Conservation (phyloP, 345 rosid species). For the Eucalyptus microcorys region DNA sequence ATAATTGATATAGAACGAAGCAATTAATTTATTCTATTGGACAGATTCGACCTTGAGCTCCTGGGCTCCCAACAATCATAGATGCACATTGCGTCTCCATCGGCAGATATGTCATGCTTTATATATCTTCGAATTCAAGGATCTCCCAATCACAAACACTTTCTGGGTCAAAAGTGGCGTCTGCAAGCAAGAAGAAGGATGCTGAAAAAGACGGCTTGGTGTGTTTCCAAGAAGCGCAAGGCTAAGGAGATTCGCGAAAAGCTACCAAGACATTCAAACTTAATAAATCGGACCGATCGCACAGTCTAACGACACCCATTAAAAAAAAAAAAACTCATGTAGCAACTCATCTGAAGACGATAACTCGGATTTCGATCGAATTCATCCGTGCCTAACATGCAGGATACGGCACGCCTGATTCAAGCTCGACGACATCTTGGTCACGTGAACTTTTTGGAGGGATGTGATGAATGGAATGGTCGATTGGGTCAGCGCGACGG, state of each 20-base stretch:
- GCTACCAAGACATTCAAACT: neutral
- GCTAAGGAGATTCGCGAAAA: no score
- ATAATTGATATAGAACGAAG: no score
- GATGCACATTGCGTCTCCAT: neutral
- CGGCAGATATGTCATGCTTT: neutral
- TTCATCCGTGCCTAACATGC: accelerated
- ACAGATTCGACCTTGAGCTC: neutral
- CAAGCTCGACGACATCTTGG: neutral
- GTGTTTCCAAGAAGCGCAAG: neutral
- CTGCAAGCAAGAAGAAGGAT: neutral
- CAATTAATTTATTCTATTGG: neutral
- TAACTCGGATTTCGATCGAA: neutral
- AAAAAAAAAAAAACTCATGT: neutral
- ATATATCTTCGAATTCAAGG: neutral
- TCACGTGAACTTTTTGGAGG: neutral
- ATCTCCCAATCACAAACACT: neutral
- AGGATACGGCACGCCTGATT: neutral
- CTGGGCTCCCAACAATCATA: neutral
- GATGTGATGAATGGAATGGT: neutral
- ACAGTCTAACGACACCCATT: accelerated
- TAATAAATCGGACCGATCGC: neutral
- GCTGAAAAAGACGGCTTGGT: neutral
- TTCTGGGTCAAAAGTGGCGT: neutral
- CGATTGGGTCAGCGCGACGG: neutral
- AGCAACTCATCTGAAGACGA: neutral